Evolutionary conservation across 345 rosid genomes (phyloP).

Genomic region (Eucalyptus erythrocorys): DNA sequence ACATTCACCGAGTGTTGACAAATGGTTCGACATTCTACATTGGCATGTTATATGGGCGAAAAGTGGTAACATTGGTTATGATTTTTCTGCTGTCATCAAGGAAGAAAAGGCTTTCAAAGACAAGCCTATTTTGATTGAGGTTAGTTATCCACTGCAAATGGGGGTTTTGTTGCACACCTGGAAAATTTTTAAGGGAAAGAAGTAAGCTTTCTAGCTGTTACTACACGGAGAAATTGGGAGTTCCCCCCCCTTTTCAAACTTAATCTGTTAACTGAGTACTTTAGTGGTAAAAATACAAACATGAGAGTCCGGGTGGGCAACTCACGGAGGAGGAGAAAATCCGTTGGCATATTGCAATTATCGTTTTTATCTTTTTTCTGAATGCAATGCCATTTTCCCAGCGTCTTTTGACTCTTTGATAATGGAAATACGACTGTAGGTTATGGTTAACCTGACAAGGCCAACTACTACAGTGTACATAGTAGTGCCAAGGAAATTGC

Average conservation of each 20-base stretch:
- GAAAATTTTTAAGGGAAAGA: background rate
- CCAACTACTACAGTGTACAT: slow-evolving; percentile 86
- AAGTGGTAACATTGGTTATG: slow-evolving; percentile 92
- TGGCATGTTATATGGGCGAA: slow-evolving; percentile 99
- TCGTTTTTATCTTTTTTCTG: background rate
- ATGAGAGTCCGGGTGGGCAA: background rate
- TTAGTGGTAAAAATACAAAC: background rate
- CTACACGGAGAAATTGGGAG: background rate
- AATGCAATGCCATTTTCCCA: background rate
- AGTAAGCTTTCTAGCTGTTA: background rate
- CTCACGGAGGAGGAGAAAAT: background rate
- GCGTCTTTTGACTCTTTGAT: background rate
- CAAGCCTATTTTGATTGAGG: slow-evolving; percentile 81
- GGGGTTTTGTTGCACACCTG: background rate
- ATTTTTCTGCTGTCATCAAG: slow-evolving; percentile 89
- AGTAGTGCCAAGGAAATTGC: slow-evolving; percentile 98
- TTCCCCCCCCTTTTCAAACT: background rate
- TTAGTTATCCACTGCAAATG: background rate
- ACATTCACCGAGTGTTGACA: slow-evolving; percentile 83
- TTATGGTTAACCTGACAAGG: slow-evolving; percentile 93
- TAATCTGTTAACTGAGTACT: background rate
- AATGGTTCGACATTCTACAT: slow-evolving; percentile 85
- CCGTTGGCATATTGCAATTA: background rate
- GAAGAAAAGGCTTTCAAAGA: slow-evolving; percentile 93
- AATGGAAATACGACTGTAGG: slow-evolving; percentile 56